These are phyloP conservation scores for Acarospora socialis DNA, from an alignment of 2,329 filamentous ascomycete species.

Conservation along the genomic window DNA sequence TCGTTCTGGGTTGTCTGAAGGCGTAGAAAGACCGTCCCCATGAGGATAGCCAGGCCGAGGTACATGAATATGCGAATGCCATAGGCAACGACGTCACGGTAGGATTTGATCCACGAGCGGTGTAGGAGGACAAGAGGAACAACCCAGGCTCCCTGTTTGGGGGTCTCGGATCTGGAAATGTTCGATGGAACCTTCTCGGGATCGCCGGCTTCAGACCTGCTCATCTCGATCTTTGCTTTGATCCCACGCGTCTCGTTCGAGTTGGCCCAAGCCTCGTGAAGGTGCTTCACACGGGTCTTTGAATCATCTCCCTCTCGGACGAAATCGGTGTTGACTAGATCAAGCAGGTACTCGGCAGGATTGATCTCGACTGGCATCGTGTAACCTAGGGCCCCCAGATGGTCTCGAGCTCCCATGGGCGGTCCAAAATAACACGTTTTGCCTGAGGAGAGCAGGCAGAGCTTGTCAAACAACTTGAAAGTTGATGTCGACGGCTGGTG, in stretches of 20 bases:
- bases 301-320: slow-evolving; percentile 34
- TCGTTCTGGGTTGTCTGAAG: slow-evolving; percentile 52
- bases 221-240: slow-evolving; percentile 18
- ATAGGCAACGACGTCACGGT: slow-evolving; percentile 72
- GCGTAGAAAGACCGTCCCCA: slow-evolving; percentile 77
- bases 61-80: slow-evolving; percentile 77
- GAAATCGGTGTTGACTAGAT: slow-evolving; percentile 68
- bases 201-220: slow-evolving; percentile 1
- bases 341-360: slow-evolving; percentile 66
- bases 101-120: slow-evolving; percentile 67
- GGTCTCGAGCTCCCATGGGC: slow-evolving; percentile 40
- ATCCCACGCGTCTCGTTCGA: slow-evolving; percentile 29
- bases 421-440: slow-evolving; percentile 60
- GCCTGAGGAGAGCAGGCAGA: slow-evolving; percentile 58
- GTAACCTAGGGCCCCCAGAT: slow-evolving; percentile 49
- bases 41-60: slow-evolving; percentile 62
- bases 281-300: slow-evolving; percentile 37
- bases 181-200: slow-evolving; percentile 18
- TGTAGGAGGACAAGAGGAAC: slow-evolving; percentile 56
- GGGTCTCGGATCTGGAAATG: slow-evolving; percentile 13
- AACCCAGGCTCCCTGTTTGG: slow-evolving; percentile 31
- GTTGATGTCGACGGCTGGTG: slow-evolving; percentile 73
- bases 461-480: slow-evolving; percentile 67
- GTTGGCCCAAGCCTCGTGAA: slow-evolving; percentile 42
- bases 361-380: slow-evolving; percentile 58